Conservation (phyloP, 1,284 basidiomycete species). For the Ceratobasidium theobromae region DNA sequence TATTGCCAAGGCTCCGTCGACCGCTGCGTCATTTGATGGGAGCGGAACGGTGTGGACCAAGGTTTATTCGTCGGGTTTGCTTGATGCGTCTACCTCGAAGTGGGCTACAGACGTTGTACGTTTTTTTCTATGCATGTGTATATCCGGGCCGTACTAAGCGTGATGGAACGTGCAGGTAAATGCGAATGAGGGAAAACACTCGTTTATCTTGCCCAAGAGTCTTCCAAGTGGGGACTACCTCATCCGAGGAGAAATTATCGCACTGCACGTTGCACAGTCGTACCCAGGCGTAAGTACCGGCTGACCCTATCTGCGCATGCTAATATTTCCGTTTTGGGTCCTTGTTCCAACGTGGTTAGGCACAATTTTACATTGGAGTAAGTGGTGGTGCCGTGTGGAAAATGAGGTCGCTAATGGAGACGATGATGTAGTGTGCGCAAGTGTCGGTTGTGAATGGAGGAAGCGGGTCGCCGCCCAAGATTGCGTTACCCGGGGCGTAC, state of each 20-base stretch:
- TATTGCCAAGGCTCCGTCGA: constrained; percentile 52
- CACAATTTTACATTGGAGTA: constrained; percentile 28
- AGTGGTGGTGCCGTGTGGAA: not conserved
- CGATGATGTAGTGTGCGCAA: constrained; percentile 44
- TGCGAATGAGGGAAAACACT: constrained; percentile 50
- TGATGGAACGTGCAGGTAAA: constrained; percentile 39
- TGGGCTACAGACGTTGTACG: constrained; percentile 54
- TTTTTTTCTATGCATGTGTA: not conserved
- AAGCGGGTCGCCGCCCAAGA: constrained; percentile 42
- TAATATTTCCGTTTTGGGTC: constrained; percentile 38
- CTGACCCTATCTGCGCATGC: constrained; percentile 38
- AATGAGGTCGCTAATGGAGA: not conserved
- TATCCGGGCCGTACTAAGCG: not conserved
- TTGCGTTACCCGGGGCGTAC: constrained; percentile 53
- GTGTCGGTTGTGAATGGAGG: constrained; percentile 44
- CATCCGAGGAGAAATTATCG: constrained; percentile 54
- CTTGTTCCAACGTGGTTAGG: not conserved
- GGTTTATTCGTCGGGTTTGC: constrained; percentile 53
- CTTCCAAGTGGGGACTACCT: constrained; percentile 55
- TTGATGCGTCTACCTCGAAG: constrained; percentile 44
- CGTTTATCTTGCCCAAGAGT: constrained; percentile 49
- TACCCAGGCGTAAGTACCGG: constrained; percentile 45
- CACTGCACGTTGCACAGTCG: constrained; percentile 49
- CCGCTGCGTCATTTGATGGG: constrained; percentile 50
- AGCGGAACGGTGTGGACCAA: constrained; percentile 57